Evolutionary conservation across 2,329 filamentous ascomycete genomes (phyloP).

Genomic region (Scleromitrula shiraiana): DNA sequence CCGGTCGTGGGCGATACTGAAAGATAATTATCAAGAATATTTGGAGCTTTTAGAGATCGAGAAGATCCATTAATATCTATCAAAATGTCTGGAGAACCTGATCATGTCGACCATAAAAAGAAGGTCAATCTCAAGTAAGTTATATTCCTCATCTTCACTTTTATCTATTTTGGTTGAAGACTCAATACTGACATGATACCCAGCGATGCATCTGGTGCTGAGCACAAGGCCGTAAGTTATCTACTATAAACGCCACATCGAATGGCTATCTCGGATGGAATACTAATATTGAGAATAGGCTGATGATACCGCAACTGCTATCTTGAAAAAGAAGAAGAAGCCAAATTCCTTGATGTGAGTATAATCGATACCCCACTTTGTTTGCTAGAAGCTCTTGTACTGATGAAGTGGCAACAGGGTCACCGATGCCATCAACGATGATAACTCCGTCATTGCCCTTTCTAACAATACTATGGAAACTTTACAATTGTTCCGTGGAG

Average conservation of each 20-base stretch:
- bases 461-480: constrained; percentile 99
- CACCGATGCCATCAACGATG: constrained; percentile 97
- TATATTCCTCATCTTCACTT: constrained; percentile 15
- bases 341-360: constrained; percentile 94
- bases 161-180: neutral
- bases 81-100: constrained; percentile 64
- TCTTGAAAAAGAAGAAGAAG: constrained; percentile 99
- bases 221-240: constrained; percentile 67
- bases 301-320: constrained; percentile 89
- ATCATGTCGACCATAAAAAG: constrained; percentile 60
- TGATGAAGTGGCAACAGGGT: constrained; percentile 55
- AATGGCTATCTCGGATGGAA: constrained; percentile 20
- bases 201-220: constrained; percentile 84
- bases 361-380: constrained; percentile 12
- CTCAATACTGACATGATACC: constrained; percentile 32
- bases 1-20: neutral
- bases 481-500: constrained; percentile 95
- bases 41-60: constrained; percentile 1
- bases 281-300: constrained; percentile 47
- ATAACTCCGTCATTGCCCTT: constrained; percentile 98
- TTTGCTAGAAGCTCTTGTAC: constrained; percentile 18
- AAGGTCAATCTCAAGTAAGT: constrained; percentile 77
- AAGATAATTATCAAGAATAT: neutral
- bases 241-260: constrained; percentile 17
- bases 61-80: constrained; percentile 34